Evolutionary conservation across 1,284 basidiomycete genomes (phyloP).

Genomic region (Cryptococcus amylolentus): DNA sequence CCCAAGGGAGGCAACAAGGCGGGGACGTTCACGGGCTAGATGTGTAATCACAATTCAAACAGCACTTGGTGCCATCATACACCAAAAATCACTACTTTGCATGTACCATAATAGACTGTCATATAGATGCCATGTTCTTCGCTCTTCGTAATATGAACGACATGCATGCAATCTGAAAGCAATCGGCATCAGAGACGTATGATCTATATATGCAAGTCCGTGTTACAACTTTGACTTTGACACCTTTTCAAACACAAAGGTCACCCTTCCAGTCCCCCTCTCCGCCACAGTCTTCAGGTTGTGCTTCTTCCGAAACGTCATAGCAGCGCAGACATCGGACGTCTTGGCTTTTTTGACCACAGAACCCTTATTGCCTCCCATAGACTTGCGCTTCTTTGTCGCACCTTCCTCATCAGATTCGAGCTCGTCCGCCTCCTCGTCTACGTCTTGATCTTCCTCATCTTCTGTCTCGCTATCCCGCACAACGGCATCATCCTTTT

Average conservation of each 20-base stretch:
- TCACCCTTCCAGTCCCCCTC: conserved; percentile 35
- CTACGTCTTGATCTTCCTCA: conserved; percentile 9
- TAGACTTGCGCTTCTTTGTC: conserved; percentile 14
- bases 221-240: conserved; percentile 23
- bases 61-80: too few relatives aligned
- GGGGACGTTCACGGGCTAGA: conserved; percentile 27
- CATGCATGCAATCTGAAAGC: too few relatives aligned
- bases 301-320: conserved; percentile 21
- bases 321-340: neutral
- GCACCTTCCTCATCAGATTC: conserved; percentile 6
- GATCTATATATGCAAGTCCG: neutral
- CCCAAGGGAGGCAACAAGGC: conserved; percentile 45
- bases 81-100: too few relatives aligned
- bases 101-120: too few relatives aligned
- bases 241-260: conserved; percentile 47
- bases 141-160: too few relatives aligned
- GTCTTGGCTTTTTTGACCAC: neutral
- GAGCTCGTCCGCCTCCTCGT: conserved; percentile 7
- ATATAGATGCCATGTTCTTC: too few relatives aligned
- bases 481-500: neutral
- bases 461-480: conserved; percentile 1
- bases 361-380: conserved; percentile 1
- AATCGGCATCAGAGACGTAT: neutral
- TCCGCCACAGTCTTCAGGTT: conserved; percentile 33
- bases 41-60: too few relatives aligned